Evolutionary conservation across 352 stramenopile genomes (phyloP).

Genomic region (Phytophthora vignae): DNA sequence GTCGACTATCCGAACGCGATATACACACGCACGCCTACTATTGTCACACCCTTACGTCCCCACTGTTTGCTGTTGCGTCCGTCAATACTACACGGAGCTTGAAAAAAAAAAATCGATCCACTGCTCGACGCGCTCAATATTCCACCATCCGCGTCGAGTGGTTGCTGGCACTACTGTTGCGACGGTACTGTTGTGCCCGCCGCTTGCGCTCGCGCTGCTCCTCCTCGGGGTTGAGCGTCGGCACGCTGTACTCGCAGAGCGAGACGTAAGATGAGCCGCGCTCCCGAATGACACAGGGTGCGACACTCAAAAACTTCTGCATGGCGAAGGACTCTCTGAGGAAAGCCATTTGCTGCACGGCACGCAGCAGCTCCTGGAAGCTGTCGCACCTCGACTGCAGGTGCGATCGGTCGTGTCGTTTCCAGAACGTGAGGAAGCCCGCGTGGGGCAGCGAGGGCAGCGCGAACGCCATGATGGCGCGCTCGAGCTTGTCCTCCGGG

Average conservation of each 20-base stretch:
- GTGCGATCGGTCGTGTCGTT: slow-evolving; percentile 79
- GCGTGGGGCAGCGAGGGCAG: slow-evolving; percentile 78
- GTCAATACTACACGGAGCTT: slow-evolving; percentile 32
- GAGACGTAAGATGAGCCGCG: slow-evolving; percentile 86
- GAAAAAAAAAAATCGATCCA: slow-evolving; percentile 18
- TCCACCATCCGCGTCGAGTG: slow-evolving; percentile 52
- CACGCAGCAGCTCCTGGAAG: slow-evolving; percentile 78
- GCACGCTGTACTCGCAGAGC: slow-evolving; percentile 79
- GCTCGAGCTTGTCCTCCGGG: slow-evolving; percentile 54
- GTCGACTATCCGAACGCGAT: slow-evolving; percentile 25
- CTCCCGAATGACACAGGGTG: slow-evolving; percentile 67
- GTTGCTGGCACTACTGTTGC: slow-evolving; percentile 77
- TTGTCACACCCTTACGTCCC: slow-evolving; percentile 25
- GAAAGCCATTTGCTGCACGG: slow-evolving; percentile 73
- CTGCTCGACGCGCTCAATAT: slow-evolving; percentile 42
- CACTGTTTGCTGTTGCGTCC: background rate
- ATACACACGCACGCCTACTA: slow-evolving; percentile 28
- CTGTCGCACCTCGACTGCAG: slow-evolving; percentile 73
- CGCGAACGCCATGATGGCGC: slow-evolving; percentile 63
- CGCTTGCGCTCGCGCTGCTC: slow-evolving; percentile 80
- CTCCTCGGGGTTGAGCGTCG: slow-evolving; percentile 66
- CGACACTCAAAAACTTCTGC: slow-evolving; percentile 83
- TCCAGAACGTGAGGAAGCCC: slow-evolving; percentile 83
- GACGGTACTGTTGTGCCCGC: slow-evolving; percentile 70
- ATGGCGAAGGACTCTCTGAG: slow-evolving; percentile 67